Evolutionary conservation across 2,329 filamentous ascomycete genomes (phyloP).

Genomic region (Calonectria hawksworthii): DNA sequence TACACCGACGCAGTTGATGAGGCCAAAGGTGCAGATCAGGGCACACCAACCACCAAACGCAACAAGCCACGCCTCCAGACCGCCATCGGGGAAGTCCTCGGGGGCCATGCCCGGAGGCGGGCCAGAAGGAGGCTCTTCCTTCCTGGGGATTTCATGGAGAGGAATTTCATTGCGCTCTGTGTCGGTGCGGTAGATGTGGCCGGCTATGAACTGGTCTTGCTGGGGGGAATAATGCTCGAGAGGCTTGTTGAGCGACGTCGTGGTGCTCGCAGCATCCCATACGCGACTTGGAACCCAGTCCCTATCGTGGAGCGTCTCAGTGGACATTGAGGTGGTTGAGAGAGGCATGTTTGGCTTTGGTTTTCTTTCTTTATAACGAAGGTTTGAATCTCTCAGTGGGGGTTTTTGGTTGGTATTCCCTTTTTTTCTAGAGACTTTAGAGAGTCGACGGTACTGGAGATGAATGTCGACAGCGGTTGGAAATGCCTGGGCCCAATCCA

Average conservation of each 20-base stretch:
- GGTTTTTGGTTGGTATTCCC: background rate
- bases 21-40: constrained; percentile 60
- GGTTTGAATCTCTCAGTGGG: background rate
- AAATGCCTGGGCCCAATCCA: background rate
- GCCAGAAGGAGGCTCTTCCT: constrained; percentile 27
- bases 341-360: constrained; percentile 35
- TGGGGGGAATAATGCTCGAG: constrained; percentile 16
- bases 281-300: background rate
- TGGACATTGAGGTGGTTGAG: constrained; percentile 37
- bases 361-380: background rate
- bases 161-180: constrained; percentile 35
- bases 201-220: constrained; percentile 29
- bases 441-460: background rate
- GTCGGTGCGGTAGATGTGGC: constrained; percentile 44
- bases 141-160: constrained; percentile 4
- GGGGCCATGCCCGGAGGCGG: constrained; percentile 56
- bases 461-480: background rate
- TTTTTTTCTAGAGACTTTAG: background rate
- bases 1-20: constrained; percentile 63
- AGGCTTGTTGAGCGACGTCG: background rate
- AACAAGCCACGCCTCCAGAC: constrained; percentile 68
- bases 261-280: background rate
- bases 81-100: constrained; percentile 72
- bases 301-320: background rate
- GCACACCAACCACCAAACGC: constrained; percentile 63